These are phyloP conservation scores for Podila minutissima DNA, from an alignment of 192 early-diverging fungal species.

Conservation along the genomic window DNA sequence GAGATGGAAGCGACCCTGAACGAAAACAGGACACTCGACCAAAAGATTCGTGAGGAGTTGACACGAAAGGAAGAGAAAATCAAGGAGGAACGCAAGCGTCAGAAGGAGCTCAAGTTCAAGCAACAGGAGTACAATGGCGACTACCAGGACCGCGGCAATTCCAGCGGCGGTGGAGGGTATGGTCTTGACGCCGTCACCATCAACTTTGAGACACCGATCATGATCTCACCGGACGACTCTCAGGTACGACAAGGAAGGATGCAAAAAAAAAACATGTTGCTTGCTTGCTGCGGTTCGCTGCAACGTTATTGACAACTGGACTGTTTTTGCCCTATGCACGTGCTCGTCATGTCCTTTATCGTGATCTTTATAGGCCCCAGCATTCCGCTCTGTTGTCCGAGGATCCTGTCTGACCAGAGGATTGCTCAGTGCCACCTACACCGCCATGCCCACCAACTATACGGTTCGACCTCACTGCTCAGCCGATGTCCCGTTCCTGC, in stretches of 20 bases:
- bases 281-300: background rate
- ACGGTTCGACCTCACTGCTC: constrained; percentile 41
- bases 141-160: constrained; percentile 25
- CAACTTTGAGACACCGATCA: constrained; percentile 51
- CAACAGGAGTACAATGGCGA: constrained; percentile 40
- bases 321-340: background rate
- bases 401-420: constrained; percentile 37
- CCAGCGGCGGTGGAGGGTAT: constrained; percentile 38
- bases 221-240: constrained; percentile 49
- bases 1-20: constrained; percentile 37
- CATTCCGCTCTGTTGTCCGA: constrained; percentile 44
- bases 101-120: constrained; percentile 49
- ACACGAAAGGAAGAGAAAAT: constrained; percentile 51
- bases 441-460: constrained; percentile 48
- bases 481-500: constrained; percentile 41
- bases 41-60: constrained; percentile 56
- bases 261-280: background rate
- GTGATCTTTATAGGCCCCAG: constrained; percentile 24
- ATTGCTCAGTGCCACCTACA: constrained; percentile 48
- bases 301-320: background rate
- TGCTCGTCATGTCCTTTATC: background rate
- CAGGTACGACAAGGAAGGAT: constrained; percentile 21
- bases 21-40: constrained; percentile 34
- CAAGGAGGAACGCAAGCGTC: constrained; percentile 50
- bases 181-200: constrained; percentile 39